These are phyloP conservation scores for Penicillium ucsense DNA, from an alignment of 495 filamentous ascomycete species.

Conservation along the genomic window DNA sequence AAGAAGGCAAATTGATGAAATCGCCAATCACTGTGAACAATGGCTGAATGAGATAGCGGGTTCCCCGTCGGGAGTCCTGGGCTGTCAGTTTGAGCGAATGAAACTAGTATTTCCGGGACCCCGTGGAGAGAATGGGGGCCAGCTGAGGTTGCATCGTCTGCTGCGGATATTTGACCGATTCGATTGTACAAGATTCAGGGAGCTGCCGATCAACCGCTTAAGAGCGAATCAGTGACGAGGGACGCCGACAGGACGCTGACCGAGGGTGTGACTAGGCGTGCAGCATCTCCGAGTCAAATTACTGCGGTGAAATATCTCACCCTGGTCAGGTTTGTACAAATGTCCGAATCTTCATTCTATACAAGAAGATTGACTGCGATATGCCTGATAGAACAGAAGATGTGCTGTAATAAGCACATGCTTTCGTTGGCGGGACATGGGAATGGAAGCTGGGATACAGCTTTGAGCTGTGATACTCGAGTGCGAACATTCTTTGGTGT, in stretches of 20 bases:
- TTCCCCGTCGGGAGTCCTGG: conserved; percentile 3
- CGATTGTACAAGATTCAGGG: conserved; percentile 11
- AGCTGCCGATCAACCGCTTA: conserved; percentile 7
- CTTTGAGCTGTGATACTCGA: too few species aligned
- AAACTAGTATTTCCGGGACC: conserved; percentile 4
- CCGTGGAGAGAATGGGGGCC: background rate
- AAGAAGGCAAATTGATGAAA: background rate
- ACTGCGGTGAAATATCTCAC: too few species aligned
- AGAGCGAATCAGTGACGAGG: background rate
- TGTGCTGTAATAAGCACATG: too few species aligned
- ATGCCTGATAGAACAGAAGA: too few species aligned
- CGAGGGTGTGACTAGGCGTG: background rate
- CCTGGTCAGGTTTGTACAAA: too few species aligned
- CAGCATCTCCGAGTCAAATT: background rate
- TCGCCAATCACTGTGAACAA: background rate
- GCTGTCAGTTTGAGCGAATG: background rate
- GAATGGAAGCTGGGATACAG: too few species aligned
- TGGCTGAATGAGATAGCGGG: background rate
- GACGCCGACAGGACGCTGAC: background rate
- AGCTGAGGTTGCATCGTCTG: conserved; percentile 15
- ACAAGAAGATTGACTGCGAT: too few species aligned
- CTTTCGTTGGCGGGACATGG: too few species aligned
- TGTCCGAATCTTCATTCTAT: too few species aligned
- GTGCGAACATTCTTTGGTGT: too few species aligned
- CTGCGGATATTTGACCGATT: conserved; percentile 13